These are phyloP conservation scores for Fusarium veterinarium DNA, from an alignment of 2,329 filamentous ascomycete genomes.

Conservation along the genomic window DNA sequence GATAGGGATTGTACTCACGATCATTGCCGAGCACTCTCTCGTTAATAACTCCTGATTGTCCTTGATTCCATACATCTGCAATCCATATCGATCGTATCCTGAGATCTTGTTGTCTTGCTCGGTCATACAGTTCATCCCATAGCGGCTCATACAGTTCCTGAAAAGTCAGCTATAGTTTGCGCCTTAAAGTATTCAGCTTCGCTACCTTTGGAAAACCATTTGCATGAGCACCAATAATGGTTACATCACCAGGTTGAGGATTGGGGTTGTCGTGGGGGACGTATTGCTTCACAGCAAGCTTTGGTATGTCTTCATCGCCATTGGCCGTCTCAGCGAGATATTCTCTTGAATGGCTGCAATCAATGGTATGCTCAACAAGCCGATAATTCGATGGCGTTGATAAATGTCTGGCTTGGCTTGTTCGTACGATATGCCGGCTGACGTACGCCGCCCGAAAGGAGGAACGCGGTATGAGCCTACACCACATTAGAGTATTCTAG, in stretches of 20 bases:
- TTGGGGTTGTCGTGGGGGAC: not conserved
- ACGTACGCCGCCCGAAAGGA: too few relatives aligned
- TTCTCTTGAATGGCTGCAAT: not conserved
- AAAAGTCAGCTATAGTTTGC: rapidly evolving
- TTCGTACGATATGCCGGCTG: not conserved
- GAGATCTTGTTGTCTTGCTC: not conserved
- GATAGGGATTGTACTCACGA: rapidly evolving
- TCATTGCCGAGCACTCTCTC: not conserved
- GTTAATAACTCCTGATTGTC: not conserved
- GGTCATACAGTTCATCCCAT: not conserved
- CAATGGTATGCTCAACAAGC: not conserved
- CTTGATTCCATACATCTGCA: conserved; percentile 3
- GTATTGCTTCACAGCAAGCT: not conserved
- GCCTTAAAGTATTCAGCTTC: rapidly evolving
- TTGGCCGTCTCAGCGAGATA: not conserved
- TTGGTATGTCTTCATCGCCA: not conserved
- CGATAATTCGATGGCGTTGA: not conserved
- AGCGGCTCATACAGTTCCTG: not conserved
- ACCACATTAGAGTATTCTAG: not conserved
- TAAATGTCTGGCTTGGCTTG: not conserved
- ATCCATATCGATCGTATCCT: conserved; percentile 1
- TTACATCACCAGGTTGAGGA: not conserved
- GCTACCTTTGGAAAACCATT: conserved; percentile 1
- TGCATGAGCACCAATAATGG: not conserved
- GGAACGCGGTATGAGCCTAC: not conserved